Base-by-base conservation (phyloP, 768 basidiomycete species). In the Butyriboletus loyo region DNA sequence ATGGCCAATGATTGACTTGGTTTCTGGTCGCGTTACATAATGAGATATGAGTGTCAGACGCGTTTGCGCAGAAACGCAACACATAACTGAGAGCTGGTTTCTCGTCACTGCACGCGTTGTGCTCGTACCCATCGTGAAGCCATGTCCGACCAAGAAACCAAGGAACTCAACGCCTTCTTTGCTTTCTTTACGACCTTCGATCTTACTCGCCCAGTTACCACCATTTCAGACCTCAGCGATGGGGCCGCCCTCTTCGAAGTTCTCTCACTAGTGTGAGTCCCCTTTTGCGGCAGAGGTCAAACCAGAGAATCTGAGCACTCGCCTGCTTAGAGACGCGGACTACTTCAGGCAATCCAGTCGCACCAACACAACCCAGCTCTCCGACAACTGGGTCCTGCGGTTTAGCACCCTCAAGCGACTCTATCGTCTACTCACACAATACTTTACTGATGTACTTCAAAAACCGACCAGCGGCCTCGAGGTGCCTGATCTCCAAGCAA, bases 341-440 rank as follows among this genome's bases (percentile, higher is more conserved):
- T 91, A 91, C 72, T 95, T 95, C 65, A 80, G 82, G 40, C 81
- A 80, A 48, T 72, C 83, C 5, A 72, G 75, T 19, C 80, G 86
- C 11, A 73, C 81, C 6, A 75, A 78, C 6, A 75, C 84, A 0
- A 70, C 78, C 17, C 84, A 89, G 49, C 77, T 77, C 2, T 82
- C 87, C 11, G 91, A 92, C 63, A 94, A 91, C 70, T 96, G 92
- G 92, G 89, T 93, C 51, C 71, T 93, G 30, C 84, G 92, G 13
- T 92, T 93, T 69, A 86, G 79, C 68, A 71, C 86, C 9, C 79
- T 95, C 55, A 95, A 95, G 64, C 82, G 87, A 22, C 77, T 94
- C 46, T 94, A 92, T 70, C 80, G 92, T 40, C 81, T 93, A 35
- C 87, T 94, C 76, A 91, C 89, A 2, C 89, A 92, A 64, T 96